A percentile compares a stretch with the other conserved stretches of the same genome.
phyloP scores from a whole-genome alignment of 1,284 basidiomycete species.

The Apiotrichum domesticum region DNA sequence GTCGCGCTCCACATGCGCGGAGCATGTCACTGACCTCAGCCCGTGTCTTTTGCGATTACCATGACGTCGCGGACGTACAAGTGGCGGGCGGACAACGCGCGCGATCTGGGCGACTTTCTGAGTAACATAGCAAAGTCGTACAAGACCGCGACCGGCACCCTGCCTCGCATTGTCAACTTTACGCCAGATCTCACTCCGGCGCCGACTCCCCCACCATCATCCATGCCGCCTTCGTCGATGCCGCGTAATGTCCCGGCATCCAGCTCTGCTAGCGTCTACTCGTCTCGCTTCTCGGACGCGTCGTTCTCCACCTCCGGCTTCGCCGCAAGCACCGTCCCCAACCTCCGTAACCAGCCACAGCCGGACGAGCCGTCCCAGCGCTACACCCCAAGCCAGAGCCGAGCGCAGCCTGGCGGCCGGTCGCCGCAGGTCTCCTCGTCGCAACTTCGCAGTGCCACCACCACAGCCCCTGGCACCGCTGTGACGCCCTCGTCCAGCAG shows the following conservation, averaged over 20 bases:
- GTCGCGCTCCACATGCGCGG: no score
- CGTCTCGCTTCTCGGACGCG: no score
- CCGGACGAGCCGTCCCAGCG: no score
- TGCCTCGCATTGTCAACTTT: constrained; percentile 44
- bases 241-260: no score
- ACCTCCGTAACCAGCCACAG: no score
- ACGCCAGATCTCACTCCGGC: not conserved
- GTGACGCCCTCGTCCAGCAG: not conserved
- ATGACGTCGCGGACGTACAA: constrained; percentile 71
- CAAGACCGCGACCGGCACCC: constrained; percentile 55
- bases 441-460: not conserved
- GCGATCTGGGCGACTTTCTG: constrained; percentile 63
- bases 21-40: constrained; percentile 45
- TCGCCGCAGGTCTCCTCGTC: not conserved
- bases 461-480: not conserved
- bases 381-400: no score
- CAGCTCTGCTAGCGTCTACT: no score
- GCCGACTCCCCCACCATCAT: no score
- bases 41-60: constrained; percentile 68
- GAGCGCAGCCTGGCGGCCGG: not conserved
- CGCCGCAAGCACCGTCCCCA: no score
- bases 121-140: constrained; percentile 65
- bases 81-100: constrained; percentile 72
- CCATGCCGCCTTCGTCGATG: no score
- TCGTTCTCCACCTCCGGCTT: no score